phyloP scores from a whole-genome alignment of 192 early-diverging fungal genomes.

The Coemansia sp. region DNA sequence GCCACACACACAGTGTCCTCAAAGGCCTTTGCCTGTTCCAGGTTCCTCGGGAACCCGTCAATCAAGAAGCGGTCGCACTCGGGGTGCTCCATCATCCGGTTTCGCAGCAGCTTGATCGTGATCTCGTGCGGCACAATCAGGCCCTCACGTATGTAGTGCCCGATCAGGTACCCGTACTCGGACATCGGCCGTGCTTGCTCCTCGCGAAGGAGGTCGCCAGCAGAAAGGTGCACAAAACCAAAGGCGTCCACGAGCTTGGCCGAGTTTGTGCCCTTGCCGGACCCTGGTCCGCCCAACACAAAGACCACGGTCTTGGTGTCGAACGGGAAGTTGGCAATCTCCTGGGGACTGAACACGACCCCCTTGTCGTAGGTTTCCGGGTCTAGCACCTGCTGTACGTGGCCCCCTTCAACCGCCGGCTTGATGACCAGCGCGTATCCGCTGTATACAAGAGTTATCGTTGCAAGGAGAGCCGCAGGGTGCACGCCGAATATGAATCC shows the following conservation, averaged over 20 bases:
- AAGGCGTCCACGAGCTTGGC: slow-evolving; percentile 83
- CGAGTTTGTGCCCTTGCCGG: slow-evolving; percentile 98
- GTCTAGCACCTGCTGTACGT: not conserved
- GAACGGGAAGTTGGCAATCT: slow-evolving; percentile 46
- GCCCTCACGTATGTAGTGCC: slow-evolving; percentile 12
- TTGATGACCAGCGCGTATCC: slow-evolving; percentile 39
- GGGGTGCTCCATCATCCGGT: slow-evolving; percentile 78
- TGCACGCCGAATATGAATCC: slow-evolving; percentile 29
- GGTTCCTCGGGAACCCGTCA: slow-evolving; percentile 94
- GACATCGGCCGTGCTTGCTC: slow-evolving; percentile 84
- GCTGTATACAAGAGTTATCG: slow-evolving; percentile 20
- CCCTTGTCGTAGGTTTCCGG: not conserved
- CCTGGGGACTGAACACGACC: slow-evolving; percentile 12
- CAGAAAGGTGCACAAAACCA: slow-evolving; percentile 94
- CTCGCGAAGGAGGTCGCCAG: slow-evolving; percentile 92
- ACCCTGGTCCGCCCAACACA: slow-evolving; percentile 86
- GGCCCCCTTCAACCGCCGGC: slow-evolving; percentile 9
- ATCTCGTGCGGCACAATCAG: slow-evolving; percentile 94
- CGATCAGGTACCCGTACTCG: slow-evolving; percentile 89
- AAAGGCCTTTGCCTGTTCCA: slow-evolving; percentile 94
- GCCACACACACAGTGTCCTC: slow-evolving; percentile 80
- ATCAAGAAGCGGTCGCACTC: slow-evolving; percentile 82
- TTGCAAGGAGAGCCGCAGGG: slow-evolving; percentile 31
- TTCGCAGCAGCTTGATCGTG: slow-evolving; percentile 88
- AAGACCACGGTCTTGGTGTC: slow-evolving; percentile 78